Percentiles rank a stretch among this genome's conserved stretches.
Evolutionary conservation across 495 filamentous ascomycete species (phyloP).

Genomic region (Podospora fimiseda): DNA sequence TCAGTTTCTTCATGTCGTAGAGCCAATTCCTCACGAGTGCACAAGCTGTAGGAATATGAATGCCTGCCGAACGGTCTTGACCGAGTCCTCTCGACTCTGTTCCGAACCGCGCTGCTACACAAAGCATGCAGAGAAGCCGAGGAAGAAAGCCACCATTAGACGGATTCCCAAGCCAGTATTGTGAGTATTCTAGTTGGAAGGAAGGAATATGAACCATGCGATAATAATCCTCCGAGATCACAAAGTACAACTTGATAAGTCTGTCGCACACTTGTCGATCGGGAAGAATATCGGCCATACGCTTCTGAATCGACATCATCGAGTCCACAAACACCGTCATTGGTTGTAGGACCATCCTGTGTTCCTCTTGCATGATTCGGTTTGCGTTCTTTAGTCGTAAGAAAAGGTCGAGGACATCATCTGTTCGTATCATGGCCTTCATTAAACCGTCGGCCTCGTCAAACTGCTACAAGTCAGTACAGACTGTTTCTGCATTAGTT

Average conservation of each 20-base stretch:
- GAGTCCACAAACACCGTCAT: slow-evolving; percentile 36
- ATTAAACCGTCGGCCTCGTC: slow-evolving; percentile 34
- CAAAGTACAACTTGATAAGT: slow-evolving; percentile 37
- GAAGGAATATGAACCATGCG: slow-evolving; percentile 43
- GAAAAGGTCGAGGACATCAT: slow-evolving; percentile 24
- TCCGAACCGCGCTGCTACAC: slow-evolving; percentile 28
- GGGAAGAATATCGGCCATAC: slow-evolving; percentile 36
- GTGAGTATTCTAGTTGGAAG: slow-evolving; percentile 42
- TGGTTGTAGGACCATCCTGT: slow-evolving; percentile 25
- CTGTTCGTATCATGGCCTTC: slow-evolving; percentile 22
- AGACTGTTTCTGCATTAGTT: too few relatives aligned
- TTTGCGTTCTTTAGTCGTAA: slow-evolving; percentile 26
- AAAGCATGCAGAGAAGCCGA: slow-evolving; percentile 31
- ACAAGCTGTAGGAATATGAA: slow-evolving; percentile 35
- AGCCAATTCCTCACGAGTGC: slow-evolving; percentile 35
- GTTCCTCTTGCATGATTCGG: slow-evolving; percentile 27
- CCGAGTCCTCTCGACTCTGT: slow-evolving; percentile 24
- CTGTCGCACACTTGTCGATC: slow-evolving; percentile 29
- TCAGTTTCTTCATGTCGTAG: slow-evolving; percentile 29
- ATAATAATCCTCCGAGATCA: slow-evolving; percentile 40
- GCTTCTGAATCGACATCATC: slow-evolving; percentile 35
- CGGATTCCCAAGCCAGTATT: slow-evolving; percentile 31
- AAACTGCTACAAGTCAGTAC: slow-evolving; percentile 22
- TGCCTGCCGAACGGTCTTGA: slow-evolving; percentile 25
- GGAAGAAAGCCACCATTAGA: slow-evolving; percentile 39